Percentiles rank a stretch among this genome's conserved stretches.
phyloP scores from a whole-genome alignment of 306 rosid genomes.

The Prunus mira region DNA sequence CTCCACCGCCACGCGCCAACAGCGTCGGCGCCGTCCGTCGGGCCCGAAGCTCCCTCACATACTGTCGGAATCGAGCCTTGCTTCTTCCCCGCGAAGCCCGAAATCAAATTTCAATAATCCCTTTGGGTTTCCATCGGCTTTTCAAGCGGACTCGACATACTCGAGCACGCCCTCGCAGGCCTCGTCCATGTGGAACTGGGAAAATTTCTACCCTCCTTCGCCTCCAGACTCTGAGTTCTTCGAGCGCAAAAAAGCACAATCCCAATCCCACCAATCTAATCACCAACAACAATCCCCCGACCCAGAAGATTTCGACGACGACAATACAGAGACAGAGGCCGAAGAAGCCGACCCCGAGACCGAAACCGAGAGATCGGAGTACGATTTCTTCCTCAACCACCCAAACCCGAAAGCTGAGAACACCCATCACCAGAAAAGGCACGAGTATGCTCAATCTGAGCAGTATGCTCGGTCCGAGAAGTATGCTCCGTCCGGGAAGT shows the following conservation, averaged over 20 bases:
- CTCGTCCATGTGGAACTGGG: conserved; percentile 97
- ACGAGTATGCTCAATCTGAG: not conserved
- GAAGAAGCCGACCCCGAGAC: conserved; percentile 22
- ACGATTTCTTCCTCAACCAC: conserved; percentile 13
- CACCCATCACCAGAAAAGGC: not conserved
- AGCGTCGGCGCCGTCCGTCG: conserved; percentile 46
- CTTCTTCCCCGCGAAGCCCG: conserved; percentile 58
- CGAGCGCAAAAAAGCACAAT: conserved; percentile 27
- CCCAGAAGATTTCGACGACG: conserved; percentile 26
- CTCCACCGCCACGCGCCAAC: conserved; percentile 13
- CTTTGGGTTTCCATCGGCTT: conserved; percentile 56
- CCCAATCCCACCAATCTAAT: conserved; percentile 5
- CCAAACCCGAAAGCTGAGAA: not conserved
- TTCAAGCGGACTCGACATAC: conserved; percentile 65
- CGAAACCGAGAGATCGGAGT: conserved; percentile 36
- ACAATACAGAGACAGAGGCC: not conserved
- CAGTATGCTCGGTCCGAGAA: not conserved
- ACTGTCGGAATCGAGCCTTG: conserved; percentile 74
- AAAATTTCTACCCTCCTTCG: conserved; percentile 87
- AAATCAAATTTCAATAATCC: conserved; percentile 37
- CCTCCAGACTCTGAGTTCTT: conserved; percentile 89
- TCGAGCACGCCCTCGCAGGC: conserved; percentile 91
- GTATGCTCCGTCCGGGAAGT: not conserved
- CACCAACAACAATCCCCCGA: conserved; percentile 11
- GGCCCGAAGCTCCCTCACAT: conserved; percentile 84